Conservation (phyloP, 2,329 filamentous ascomycete species). For the Pseudopyricularia cyperi region DNA sequence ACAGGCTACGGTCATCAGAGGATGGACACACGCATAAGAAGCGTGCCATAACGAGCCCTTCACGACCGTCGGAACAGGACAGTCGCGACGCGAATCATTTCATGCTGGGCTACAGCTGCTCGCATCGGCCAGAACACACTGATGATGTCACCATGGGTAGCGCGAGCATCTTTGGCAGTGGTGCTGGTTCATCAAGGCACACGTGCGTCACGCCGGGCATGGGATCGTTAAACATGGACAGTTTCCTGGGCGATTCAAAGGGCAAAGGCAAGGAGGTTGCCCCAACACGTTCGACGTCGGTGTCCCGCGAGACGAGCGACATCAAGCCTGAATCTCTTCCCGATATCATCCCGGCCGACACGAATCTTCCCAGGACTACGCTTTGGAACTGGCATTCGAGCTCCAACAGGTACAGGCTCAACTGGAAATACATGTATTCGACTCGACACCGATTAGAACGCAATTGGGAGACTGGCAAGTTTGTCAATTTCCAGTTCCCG, state of each 20-base stretch:
- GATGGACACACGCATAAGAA: slow-evolving; percentile 42
- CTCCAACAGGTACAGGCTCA: slow-evolving; percentile 49
- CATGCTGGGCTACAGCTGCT: no score
- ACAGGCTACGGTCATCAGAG: slow-evolving; percentile 24
- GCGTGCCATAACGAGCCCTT: slow-evolving; percentile 30
- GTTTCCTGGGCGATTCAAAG: slow-evolving; percentile 13
- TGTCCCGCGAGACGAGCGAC: not conserved
- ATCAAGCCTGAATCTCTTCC: slow-evolving; percentile 16
- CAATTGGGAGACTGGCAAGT: slow-evolving; percentile 81
- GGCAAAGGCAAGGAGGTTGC: slow-evolving; percentile 21
- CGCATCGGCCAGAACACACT: no score
- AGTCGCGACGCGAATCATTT: slow-evolving; percentile 32
- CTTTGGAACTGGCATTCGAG: slow-evolving; percentile 37
- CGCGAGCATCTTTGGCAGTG: slow-evolving; percentile 17
- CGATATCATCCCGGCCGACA: slow-evolving; percentile 15
- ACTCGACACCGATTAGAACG: slow-evolving; percentile 74
- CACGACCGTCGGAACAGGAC: slow-evolving; percentile 10
- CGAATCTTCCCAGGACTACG: slow-evolving; percentile 26
- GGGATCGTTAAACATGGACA: slow-evolving; percentile 21
- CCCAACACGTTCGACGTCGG: slow-evolving; percentile 1
- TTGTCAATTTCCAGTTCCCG: slow-evolving; percentile 77
- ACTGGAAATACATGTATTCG: slow-evolving; percentile 89
- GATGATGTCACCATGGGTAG: not conserved
- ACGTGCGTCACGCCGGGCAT: slow-evolving; percentile 11
- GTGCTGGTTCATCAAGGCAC: slow-evolving; percentile 2